Base-by-base conservation (phyloP, 2,329 filamentous ascomycete species). In the Rutstroemia sp. region DNA sequence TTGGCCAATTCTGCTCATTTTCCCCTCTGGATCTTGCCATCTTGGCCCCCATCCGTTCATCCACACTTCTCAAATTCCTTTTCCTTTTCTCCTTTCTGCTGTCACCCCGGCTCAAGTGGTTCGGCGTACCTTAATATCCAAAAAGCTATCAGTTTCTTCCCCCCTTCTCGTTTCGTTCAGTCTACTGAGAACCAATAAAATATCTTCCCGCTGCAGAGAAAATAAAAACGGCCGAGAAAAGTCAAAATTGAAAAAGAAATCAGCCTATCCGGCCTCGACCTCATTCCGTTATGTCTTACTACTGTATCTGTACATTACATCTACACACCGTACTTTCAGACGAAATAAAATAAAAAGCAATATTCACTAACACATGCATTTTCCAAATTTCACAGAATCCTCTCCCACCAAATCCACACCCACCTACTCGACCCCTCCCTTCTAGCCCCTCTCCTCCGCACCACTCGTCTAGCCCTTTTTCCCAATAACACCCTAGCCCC, bases 401-500 rank as follows among this genome's bases (percentile, higher is more conserved):
- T 87, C 61, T 84, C 81, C 53, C 73, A 84, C 69, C 73, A 76
- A 64, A 76, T 84, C 61, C 74, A 76, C 61, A 73, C 72, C 56
- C 73, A 79, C 68, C 69, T 88, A 59, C 76, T 90, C 60, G 80
- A 85, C 72, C 77, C 84, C 63, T 77, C 78, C 60, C 77, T 81
- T 63, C 76, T 91, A 56, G 83, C 88, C 69, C 76, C 77, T 68
- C 72, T 89, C 63, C 79, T 92, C 65, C 82, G 83, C 69, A 80
- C 83, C 63, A 78, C 88, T 66, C 88, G 94, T 69, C 83, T 81
- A 65, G 82, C 88, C 59, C 76, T 97, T 56, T 97, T 96, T 70
- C 92, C 94, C 63, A 87, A 89, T 73, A 95, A 95, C 72, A 78
- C 82, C 65, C 84, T 87, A 60, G 86, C 84, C 58, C 79, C 82